Conservation (phyloP, 805 yeast species). For the Scheffersomyces lignosus region DNA sequence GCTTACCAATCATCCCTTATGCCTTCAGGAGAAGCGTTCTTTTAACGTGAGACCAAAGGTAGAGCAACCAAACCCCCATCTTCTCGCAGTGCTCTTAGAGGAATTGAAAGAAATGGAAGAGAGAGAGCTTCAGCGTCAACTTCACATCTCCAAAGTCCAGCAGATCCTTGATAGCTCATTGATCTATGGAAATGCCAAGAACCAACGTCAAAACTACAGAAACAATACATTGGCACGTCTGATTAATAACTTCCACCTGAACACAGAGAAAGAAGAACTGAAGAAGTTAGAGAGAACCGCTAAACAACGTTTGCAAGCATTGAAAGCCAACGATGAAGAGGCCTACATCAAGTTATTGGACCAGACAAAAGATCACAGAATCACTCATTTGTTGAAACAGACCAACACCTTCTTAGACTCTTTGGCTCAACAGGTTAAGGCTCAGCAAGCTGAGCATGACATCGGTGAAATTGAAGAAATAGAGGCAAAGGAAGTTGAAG, state of each 20-base stretch:
- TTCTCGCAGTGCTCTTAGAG: constrained; percentile 73
- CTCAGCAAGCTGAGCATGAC: constrained; percentile 60
- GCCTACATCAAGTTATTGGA: constrained; percentile 81
- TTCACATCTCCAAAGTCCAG: constrained; percentile 25
- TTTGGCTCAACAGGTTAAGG: constrained; percentile 74
- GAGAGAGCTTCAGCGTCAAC: constrained; percentile 17
- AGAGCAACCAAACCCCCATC: constrained; percentile 71
- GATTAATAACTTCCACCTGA: constrained; percentile 49
- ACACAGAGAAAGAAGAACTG: constrained; percentile 72
- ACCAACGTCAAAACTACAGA: constrained; percentile 24
- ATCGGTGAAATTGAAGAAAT: constrained; percentile 34
- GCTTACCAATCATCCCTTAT: constrained; percentile 53
- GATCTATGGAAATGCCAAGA: constrained; percentile 18
- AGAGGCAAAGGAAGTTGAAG: constrained; percentile 31
- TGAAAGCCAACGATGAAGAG: constrained; percentile 86
- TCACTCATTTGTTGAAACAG: constrained; percentile 78
- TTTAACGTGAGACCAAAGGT: constrained; percentile 67
- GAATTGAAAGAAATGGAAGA: constrained; percentile 65
- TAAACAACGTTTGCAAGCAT: constrained; percentile 84
- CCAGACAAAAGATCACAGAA: constrained; percentile 85
- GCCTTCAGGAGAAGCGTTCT: constrained; percentile 68
- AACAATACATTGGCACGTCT: constrained; percentile 28
- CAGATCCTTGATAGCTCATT: constrained; percentile 26
- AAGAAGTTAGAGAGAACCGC: constrained; percentile 76
- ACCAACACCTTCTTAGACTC: constrained; percentile 77